These are phyloP conservation scores for Baorangia bicolor DNA, from an alignment of 768 basidiomycete species.

Conservation along the genomic window DNA sequence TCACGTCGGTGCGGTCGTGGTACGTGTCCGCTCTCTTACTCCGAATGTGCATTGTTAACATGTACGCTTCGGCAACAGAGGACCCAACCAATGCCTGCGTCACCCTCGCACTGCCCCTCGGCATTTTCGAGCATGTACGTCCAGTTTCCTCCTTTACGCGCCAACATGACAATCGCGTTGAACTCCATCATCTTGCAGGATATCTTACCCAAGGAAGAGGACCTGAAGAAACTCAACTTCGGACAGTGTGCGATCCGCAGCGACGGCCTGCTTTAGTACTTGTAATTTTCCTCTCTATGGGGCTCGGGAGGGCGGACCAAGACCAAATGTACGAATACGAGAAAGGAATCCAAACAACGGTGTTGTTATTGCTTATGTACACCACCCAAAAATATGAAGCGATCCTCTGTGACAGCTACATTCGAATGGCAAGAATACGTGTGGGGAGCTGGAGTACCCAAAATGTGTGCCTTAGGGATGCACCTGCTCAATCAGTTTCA, in stretches of 20 bases:
- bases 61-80: constrained; percentile 30
- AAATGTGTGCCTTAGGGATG: not conserved
- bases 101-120: constrained; percentile 70
- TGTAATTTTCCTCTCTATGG: not conserved
- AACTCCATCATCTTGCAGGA: constrained; percentile 40
- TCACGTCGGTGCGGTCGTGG: constrained; percentile 69
- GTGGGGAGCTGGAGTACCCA: too few species aligned
- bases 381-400: too few species aligned
- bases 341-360: not conserved
- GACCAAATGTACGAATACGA: not conserved
- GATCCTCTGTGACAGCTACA: not conserved
- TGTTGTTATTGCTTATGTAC: not conserved
- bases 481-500: constrained; percentile 15
- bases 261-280: constrained; percentile 50
- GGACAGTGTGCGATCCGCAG: constrained; percentile 68
- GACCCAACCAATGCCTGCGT: constrained; percentile 80
- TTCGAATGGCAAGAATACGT: not conserved
- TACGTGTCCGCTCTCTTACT: constrained; percentile 32
- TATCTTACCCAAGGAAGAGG: constrained; percentile 64
- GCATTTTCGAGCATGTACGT: constrained; percentile 70
- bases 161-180: not conserved
- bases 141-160: not conserved
- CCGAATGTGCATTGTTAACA: not conserved
- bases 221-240: constrained; percentile 55
- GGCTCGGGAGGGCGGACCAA: not conserved